A percentile compares a stretch with the other conserved stretches of the same genome.
These are phyloP conservation scores for Quercus lobata DNA, from an alignment of 331 rosid genomes.

Conservation along the genomic window DNA sequence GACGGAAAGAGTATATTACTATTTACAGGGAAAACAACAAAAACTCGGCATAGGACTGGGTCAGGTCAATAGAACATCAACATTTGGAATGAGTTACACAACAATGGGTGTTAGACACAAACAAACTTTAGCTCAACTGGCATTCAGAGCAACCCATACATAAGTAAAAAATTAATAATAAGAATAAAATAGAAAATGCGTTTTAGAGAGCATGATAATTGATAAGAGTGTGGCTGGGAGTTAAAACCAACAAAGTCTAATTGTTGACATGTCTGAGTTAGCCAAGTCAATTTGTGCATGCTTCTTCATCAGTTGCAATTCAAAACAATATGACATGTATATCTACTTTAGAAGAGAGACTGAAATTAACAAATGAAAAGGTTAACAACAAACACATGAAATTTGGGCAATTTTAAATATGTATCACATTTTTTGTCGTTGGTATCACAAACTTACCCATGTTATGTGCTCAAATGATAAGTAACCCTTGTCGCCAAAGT, in stretches of 20 bases:
- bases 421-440: background rate
- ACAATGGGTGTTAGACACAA: no score
- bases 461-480: slow-evolving; percentile 91
- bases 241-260: background rate
- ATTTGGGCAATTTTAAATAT: background rate
- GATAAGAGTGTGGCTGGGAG: background rate
- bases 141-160: no score
- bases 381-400: background rate
- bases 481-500: slow-evolving; percentile 90
- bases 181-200: no score
- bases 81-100: background rate
- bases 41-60: background rate
- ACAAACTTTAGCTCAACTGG: no score
- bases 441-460: slow-evolving; percentile 52
- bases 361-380: background rate
- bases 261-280: background rate
- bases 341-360: background rate
- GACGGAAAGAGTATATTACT: background rate
- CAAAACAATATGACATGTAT: background rate
- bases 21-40: background rate
- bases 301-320: background rate
- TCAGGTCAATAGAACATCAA: background rate
- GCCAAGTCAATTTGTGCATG: background rate
- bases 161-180: no score
- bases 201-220: no score